Evolutionary conservation across 768 basidiomycete species (phyloP), one percentile per base, ranked within the genome.

Genomic region (Coprinopsis sp.): DNA sequence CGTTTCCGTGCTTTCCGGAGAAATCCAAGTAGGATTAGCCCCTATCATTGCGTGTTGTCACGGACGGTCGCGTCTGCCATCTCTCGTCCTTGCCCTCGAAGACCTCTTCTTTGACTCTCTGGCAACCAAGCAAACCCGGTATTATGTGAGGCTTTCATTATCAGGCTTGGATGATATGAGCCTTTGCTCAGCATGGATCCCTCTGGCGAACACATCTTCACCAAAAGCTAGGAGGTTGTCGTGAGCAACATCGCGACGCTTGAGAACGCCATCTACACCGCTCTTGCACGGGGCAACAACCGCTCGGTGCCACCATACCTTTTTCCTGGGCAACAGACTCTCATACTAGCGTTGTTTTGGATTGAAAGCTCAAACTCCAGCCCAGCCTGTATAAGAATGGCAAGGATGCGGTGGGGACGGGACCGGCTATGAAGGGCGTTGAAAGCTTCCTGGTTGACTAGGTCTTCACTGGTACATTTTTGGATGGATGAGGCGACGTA

Each of bases 251-350:
- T 97, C 21, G 86, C 88, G 51, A 68, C 70, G 3, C 57, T 76
- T 54, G 55, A 64, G 19, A 62, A 67, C 10, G 64, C 61, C 67
- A 91, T 91, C 54, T 99, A 98, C 65, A 98, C 94, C 2, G 89
- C 95, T 0, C 84, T 98, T 25, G 95, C 96, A 3, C 98, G 96
- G 94, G 74, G 96, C 51, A 99, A 98, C 79, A 99, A 68, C 81
- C 90, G 1, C 98, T 98, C 61, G 96, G 96, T 4, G 79, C 80
- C 29, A 94, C 93, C 2, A 78, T 83, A 31, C 87, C 89, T 1
- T 98, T 98, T 62, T 95, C 96, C 0, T 98, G 96, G 96, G 93
- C 91, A 0, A 77, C 81, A 1, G 96, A 99, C 60, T 92, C 88
- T 12, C 97, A 95, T 58, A 98, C 94, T 1, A 98, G 98, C 56